A percentile compares a stretch with the other conserved stretches of the same genome.
These are phyloP conservation scores for Chenopodium album DNA, from an alignment of 148 eudicot species.

Conservation along the genomic window DNA sequence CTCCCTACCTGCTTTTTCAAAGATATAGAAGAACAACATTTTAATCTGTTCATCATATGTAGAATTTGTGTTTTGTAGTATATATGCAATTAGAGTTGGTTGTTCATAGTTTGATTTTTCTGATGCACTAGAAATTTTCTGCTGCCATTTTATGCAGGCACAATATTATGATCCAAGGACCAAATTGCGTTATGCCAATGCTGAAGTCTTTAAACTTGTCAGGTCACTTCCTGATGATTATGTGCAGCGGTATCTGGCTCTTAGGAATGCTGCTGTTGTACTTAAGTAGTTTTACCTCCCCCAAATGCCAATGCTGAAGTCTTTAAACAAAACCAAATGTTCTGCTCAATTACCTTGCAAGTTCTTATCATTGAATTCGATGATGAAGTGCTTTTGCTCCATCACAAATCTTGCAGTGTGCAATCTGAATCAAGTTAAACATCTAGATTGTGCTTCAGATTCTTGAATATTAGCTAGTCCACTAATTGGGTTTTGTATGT, in stretches of 20 bases:
- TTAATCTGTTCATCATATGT: not conserved
- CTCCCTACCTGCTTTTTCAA: not conserved
- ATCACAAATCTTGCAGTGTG: not conserved
- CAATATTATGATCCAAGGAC: conserved; percentile 95
- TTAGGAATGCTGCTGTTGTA: conserved; percentile 89
- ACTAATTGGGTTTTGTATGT: not conserved
- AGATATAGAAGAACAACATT: not conserved
- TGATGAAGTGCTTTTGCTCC: not conserved
- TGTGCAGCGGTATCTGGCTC: conserved; percentile 89
- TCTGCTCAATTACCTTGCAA: not conserved
- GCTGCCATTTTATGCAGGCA: conserved; percentile 48
- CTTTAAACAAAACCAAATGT: too few relatives aligned
- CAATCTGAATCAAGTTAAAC: not conserved
- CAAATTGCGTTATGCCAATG: conserved; percentile 79
- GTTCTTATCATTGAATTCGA: not conserved
- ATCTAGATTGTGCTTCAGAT: too few relatives aligned
- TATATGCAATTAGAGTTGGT: not conserved
- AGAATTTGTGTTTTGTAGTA: too few relatives aligned
- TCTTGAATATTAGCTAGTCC: not conserved
- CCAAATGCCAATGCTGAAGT: too few relatives aligned
- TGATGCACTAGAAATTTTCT: not conserved
- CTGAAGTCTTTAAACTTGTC: conserved; percentile 76
- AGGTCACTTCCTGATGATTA: conserved; percentile 86
- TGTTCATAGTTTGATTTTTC: not conserved
- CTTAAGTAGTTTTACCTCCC: conserved; percentile 40